Evolutionary conservation across 129 eudicot species (phyloP).

Genomic region (Gnaphalium uliginosum): DNA sequence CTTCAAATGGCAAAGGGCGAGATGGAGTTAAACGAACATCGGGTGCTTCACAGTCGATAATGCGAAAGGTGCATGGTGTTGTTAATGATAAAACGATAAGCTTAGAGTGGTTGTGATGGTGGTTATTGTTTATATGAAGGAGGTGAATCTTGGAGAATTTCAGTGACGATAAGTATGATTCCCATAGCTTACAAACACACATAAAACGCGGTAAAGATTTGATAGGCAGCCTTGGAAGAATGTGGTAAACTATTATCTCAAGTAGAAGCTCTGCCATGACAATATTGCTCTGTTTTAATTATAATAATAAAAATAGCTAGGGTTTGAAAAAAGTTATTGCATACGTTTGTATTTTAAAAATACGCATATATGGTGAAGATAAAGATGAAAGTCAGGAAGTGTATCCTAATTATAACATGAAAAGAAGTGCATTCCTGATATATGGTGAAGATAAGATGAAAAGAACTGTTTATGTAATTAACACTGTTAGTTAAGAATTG

Average conservation of each 20-base stretch:
- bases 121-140: neutral
- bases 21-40: neutral
- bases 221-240: neutral
- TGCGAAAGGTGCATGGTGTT: neutral
- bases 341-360: too few species aligned
- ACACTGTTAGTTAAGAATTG: too few species aligned
- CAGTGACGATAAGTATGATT: neutral
- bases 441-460: too few species aligned
- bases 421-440: too few species aligned
- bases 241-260: neutral
- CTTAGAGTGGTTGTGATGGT: slow-evolving; percentile 11
- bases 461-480: too few species aligned
- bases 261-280: neutral
- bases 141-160: slow-evolving; percentile 8
- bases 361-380: too few species aligned
- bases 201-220: neutral
- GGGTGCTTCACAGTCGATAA: slow-evolving; percentile 21
- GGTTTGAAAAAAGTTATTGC: too few species aligned
- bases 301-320: too few species aligned
- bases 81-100: neutral
- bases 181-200: slow-evolving; percentile 1
- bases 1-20: slow-evolving; percentile 2
- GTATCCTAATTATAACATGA: too few species aligned
- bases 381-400: too few species aligned
- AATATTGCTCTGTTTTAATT: too few species aligned